Conservation (phyloP, 331 rosid genomes). For the Cydonia oblonga region DNA sequence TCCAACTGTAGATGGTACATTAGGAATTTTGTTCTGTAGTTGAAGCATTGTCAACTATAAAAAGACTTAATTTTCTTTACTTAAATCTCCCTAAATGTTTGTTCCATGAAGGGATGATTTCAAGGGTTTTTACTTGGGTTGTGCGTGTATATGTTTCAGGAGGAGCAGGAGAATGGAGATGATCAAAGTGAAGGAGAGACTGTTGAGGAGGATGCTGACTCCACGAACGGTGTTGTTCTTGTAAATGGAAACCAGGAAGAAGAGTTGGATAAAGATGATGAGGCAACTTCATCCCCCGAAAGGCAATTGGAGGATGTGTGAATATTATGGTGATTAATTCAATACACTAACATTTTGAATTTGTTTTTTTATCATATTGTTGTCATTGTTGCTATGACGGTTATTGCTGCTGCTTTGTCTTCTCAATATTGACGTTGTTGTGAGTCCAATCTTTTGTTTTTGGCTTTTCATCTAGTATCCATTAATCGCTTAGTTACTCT, state of each 20-base stretch:
- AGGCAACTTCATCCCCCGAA: slow-evolving; percentile 3
- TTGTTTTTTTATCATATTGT: background rate
- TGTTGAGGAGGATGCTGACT: slow-evolving; percentile 20
- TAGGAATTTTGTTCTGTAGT: background rate
- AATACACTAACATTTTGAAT: background rate
- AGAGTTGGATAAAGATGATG: slow-evolving; percentile 7
- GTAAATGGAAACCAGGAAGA: slow-evolving; percentile 18
- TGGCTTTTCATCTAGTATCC: background rate
- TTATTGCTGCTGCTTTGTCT: background rate
- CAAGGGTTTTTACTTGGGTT: background rate
- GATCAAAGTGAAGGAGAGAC: slow-evolving; percentile 6
- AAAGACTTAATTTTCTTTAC: no score
- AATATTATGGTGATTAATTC: slow-evolving; percentile 11
- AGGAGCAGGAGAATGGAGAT: slow-evolving; percentile 8
- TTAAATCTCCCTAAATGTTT: no score
- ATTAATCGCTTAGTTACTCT: no score
- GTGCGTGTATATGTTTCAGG: slow-evolving; percentile 4
- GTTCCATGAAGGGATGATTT: background rate
- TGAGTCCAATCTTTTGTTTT: background rate
- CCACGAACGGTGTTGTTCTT: slow-evolving; percentile 15
- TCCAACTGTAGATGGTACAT: background rate
- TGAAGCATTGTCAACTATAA: background rate
- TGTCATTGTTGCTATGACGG: background rate
- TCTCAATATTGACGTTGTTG: background rate
- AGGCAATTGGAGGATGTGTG: slow-evolving; percentile 1